phyloP scores from a whole-genome alignment of 192 early-diverging fungal species.

The Dimargaris xerosporica region DNA sequence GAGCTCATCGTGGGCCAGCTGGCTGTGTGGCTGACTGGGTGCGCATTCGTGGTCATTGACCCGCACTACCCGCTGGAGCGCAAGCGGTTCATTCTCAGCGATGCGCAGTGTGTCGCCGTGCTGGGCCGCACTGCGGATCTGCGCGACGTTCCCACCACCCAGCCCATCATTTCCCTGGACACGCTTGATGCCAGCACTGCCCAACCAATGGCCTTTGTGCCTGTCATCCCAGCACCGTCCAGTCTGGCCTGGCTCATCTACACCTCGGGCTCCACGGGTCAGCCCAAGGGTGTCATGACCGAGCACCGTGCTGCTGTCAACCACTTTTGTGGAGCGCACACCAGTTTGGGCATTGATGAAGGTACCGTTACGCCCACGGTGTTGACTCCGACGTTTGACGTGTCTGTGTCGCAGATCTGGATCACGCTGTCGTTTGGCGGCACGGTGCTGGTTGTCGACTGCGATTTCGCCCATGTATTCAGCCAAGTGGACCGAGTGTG shows the following conservation, averaged over 20 bases:
- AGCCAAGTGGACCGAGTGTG: no score
- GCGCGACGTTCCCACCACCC: no score
- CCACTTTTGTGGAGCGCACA: not conserved
- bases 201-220: not conserved
- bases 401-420: not conserved
- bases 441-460: not conserved
- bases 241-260: not conserved
- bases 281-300: not conserved
- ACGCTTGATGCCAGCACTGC: not conserved
- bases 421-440: conserved; percentile 1
- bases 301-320: not conserved
- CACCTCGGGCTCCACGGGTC: conserved; percentile 5
- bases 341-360: not conserved
- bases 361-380: no score
- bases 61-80: no score
- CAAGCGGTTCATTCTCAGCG: no score
- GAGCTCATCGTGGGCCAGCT: not conserved
- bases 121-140: no score
- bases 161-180: not conserved
- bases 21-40: not conserved
- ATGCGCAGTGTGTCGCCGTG: no score
- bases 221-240: not conserved
- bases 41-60: no score
- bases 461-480: not conserved
- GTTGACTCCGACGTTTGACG: not conserved